phyloP scores from a whole-genome alignment of 129 eudicot species.

The carrot (Daucus carota) region DNA sequence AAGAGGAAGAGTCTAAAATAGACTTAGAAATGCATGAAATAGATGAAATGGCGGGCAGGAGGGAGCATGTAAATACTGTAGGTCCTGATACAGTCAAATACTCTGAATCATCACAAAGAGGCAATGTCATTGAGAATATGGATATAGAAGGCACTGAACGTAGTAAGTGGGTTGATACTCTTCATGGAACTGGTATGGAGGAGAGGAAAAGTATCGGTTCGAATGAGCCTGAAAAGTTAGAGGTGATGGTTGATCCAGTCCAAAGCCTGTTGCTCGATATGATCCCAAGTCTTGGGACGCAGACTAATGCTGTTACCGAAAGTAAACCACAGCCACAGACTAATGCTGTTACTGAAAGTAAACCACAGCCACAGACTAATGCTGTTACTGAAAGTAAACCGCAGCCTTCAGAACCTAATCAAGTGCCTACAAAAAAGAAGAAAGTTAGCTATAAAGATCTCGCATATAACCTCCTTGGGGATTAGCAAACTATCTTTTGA shows the following conservation, averaged over 20 bases:
- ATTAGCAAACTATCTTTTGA: conserved; percentile 14
- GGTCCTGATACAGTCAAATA: conserved; percentile 18
- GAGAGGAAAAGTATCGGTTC: conserved; percentile 9
- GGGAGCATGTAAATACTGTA: conserved; percentile 3
- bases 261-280: conserved; percentile 61
- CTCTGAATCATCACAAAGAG: conserved; percentile 22
- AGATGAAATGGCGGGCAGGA: neutral
- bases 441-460: conserved; percentile 67
- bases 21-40: conserved; percentile 4
- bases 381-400: conserved; percentile 14
- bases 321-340: conserved; percentile 2
- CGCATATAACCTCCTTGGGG: conserved; percentile 45
- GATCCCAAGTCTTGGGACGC: conserved; percentile 64
- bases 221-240: conserved; percentile 30
- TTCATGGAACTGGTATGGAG: conserved; percentile 14
- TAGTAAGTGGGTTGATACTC: conserved; percentile 12
- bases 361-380: too few species aligned
- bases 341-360: too few species aligned
- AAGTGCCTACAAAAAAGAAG: conserved; percentile 52
- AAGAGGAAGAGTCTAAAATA: conserved; percentile 13
- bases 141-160: conserved; percentile 11
- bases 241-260: conserved; percentile 55
- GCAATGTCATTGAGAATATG: conserved; percentile 8
- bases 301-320: conserved; percentile 16
- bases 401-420: conserved; percentile 19